Conservation (phyloP, 2,329 filamentous ascomycete genomes). For the Dothideomycetes sp. region DNA sequence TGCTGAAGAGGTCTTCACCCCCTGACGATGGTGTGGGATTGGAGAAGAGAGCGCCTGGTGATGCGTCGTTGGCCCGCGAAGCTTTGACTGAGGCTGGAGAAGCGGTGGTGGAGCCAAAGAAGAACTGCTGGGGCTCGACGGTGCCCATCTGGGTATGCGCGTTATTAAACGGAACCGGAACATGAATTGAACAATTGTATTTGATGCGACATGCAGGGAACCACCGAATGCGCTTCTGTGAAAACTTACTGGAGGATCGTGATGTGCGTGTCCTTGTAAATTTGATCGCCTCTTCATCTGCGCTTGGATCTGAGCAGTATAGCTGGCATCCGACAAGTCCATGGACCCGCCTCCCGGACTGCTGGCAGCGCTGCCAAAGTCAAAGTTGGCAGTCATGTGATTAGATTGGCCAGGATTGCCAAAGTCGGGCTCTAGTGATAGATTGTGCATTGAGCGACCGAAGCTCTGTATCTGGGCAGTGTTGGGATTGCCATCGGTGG, state of each 20-base stretch:
- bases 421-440: conserved; percentile 23
- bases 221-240: too few species aligned
- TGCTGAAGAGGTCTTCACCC: conserved; percentile 20
- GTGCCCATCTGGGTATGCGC: conserved; percentile 10
- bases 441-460: conserved; percentile 21
- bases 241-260: conserved; percentile 10
- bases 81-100: conserved; percentile 11
- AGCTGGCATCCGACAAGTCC: conserved; percentile 4
- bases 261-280: conserved; percentile 4
- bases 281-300: conserved; percentile 1
- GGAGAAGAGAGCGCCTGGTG: conserved; percentile 23
- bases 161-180: background rate
- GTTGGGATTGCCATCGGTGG: conserved; percentile 8
- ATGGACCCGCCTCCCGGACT: conserved; percentile 31
- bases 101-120: conserved; percentile 11
- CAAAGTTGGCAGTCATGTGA: conserved; percentile 42
- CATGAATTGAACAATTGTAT: background rate
- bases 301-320: conserved; percentile 3
- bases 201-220: too few species aligned
- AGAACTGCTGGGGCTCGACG: conserved; percentile 12
- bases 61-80: conserved; percentile 12
- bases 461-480: conserved; percentile 14
- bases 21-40: conserved; percentile 23
- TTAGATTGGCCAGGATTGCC: conserved; percentile 19
- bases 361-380: conserved; percentile 48